Base-by-base conservation (phyloP, 345 rosid genomes). In the Firmiana major region DNA sequence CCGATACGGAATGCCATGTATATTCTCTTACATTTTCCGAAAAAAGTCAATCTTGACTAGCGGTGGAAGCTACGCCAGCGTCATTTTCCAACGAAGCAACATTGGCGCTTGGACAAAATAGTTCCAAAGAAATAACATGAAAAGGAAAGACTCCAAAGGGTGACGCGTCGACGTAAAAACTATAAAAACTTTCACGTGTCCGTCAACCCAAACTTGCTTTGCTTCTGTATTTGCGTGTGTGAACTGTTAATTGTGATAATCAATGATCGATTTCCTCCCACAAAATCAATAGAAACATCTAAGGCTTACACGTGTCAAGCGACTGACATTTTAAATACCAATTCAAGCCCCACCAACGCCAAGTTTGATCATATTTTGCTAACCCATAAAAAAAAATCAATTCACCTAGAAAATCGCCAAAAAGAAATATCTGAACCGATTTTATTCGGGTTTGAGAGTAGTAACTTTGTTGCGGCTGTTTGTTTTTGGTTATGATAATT, bases 251-350 rank as follows among this genome's bases (percentile, higher is more conserved):
- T 53, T 17, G 21, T 19, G 13, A 34, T 15, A 0, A 17, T 7
- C n/a, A 34, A 28, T 42, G 21, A 64, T 75, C 65, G 59, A 48
- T 69, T 46, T 22, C 34, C 7, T 5, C 17, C 17, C 15, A 59
- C 58, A 59, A 22, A 63, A 77, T 81, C 82, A 0, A 42, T 59
- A 38, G 84, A 84, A 31, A 31, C 1, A 62, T 36, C n/a, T 12
- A 2, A 6, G 38, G 74, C 82, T 19, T 65, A 84, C 94, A 86
- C 89, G 91, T 84, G 88, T 74, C 76, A 46, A 15, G 15, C 34
- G 7, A 48, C 53, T 5, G 16, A 31, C 34, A 3, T 31, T 31
- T 31, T 84, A 86, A 22, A 77, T 64, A 3, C 0, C 15, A 45
- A 68, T 60, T 49, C 75, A 78, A 40, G 59, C 65, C 63, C 75